These are phyloP conservation scores for Penicillium sclerotigenum DNA, from an alignment of 2,329 filamentous ascomycete genomes.

Conservation along the genomic window DNA sequence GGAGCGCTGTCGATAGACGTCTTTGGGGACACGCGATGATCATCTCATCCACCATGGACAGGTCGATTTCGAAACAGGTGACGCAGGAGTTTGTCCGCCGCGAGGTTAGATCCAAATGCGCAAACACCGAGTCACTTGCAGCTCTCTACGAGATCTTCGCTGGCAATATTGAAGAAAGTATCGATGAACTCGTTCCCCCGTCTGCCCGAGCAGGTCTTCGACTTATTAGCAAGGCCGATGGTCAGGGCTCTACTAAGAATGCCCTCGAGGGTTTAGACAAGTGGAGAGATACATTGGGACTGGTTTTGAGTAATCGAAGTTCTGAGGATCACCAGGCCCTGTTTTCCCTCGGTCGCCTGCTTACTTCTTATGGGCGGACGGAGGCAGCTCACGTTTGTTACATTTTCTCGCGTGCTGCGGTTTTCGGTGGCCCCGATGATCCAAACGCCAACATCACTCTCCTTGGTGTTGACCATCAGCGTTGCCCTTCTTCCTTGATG, in stretches of 20 bases:
- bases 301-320: slow-evolving; percentile 86
- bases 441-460: slow-evolving; percentile 73
- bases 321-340: slow-evolving; percentile 73
- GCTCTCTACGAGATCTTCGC: slow-evolving; percentile 92
- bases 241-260: slow-evolving; percentile 62
- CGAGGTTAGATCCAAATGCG: slow-evolving; percentile 79
- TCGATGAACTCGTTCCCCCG: slow-evolving; percentile 90
- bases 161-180: slow-evolving; percentile 88
- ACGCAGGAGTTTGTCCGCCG: slow-evolving; percentile 93
- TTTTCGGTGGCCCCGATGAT: slow-evolving; percentile 83
- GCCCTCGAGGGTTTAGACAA: slow-evolving; percentile 82
- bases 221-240: slow-evolving; percentile 72
- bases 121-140: slow-evolving; percentile 81
- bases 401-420: slow-evolving; percentile 72
- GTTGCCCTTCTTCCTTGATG: slow-evolving; percentile 65
- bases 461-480: slow-evolving; percentile 77
- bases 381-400: slow-evolving; percentile 95
- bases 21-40: slow-evolving; percentile 97
- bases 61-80: slow-evolving; percentile 80
- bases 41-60: slow-evolving; percentile 75
- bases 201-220: slow-evolving; percentile 90
- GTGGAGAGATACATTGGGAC: slow-evolving; percentile 84
- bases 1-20: slow-evolving; percentile 87
- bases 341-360: slow-evolving; percentile 72
- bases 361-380: slow-evolving; percentile 79